phyloP scores from a whole-genome alignment of 108 stramenopile species.

The Seminavis robusta region DNA sequence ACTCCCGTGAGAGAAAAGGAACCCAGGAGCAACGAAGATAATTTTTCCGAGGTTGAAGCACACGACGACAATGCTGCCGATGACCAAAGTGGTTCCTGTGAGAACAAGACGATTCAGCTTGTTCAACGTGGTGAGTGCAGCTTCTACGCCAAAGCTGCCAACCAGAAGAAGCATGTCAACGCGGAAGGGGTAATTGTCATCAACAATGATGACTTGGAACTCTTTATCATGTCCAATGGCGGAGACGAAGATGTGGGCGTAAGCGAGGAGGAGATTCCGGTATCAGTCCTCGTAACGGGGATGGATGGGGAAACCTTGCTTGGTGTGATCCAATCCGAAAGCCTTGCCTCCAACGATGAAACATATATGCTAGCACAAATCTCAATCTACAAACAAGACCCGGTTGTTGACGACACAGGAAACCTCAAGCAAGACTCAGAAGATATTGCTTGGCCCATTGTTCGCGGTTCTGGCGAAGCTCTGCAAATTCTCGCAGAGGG shows the following conservation, averaged over 20 bases:
- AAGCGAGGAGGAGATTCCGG: slow-evolving; percentile 30
- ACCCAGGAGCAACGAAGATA: neutral
- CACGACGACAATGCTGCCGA: slow-evolving; percentile 2
- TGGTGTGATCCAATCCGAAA: slow-evolving; percentile 2
- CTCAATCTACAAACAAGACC: slow-evolving; percentile 16
- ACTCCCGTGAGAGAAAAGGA: slow-evolving; percentile 1
- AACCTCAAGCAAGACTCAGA: neutral
- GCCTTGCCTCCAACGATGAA: slow-evolving; percentile 1
- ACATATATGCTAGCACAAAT: slow-evolving; percentile 16
- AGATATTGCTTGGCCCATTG: slow-evolving; percentile 43
- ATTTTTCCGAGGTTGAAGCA: neutral
- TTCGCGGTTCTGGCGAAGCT: slow-evolving; percentile 22
- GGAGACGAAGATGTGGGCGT: slow-evolving; percentile 7
- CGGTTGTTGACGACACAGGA: neutral
- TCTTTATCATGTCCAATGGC: slow-evolving; percentile 75
- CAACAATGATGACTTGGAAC: slow-evolving; percentile 49
- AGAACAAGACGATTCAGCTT: slow-evolving; percentile 32
- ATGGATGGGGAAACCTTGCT: slow-evolving; percentile 53
- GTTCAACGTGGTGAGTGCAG: slow-evolving; percentile 64
- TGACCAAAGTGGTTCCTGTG: slow-evolving; percentile 1
- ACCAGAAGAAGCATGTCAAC: slow-evolving; percentile 26
- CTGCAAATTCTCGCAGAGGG: slow-evolving; percentile 45
- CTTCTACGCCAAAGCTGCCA: slow-evolving; percentile 53
- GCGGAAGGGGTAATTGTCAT: slow-evolving; percentile 62
- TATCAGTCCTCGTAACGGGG: slow-evolving; percentile 59